phyloP scores from a whole-genome alignment of 2,329 filamentous ascomycete species.

The Aspergillus terreus region DNA sequence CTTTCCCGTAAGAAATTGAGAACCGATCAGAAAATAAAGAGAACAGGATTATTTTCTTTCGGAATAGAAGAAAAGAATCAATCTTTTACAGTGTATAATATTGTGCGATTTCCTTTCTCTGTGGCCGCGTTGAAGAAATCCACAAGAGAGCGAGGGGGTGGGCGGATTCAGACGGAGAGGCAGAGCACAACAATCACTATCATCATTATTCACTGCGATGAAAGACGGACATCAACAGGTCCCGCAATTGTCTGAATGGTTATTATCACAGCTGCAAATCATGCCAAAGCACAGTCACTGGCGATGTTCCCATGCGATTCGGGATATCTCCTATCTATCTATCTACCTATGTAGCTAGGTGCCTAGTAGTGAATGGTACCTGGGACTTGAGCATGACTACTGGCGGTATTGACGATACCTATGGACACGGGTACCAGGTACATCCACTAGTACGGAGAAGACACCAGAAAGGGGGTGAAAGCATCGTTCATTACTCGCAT shows the following conservation, averaged over 20 bases:
- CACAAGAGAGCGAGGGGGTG: not conserved
- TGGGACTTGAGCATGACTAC: too few species aligned
- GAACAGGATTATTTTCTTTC: too few species aligned
- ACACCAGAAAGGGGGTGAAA: not conserved
- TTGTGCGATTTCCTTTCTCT: not conserved
- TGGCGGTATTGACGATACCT: not conserved
- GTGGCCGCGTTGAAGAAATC: not conserved
- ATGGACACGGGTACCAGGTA: not conserved
- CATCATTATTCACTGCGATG: too few species aligned
- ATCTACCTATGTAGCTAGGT: too few species aligned
- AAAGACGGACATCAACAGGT: too few species aligned
- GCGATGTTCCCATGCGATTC: not conserved
- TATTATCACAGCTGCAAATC: slow-evolving; percentile 20
- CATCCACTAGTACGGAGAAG: not conserved
- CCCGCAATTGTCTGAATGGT: slow-evolving; percentile 6
- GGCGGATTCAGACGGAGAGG: not conserved
- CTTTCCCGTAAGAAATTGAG: too few species aligned
- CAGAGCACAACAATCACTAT: too few species aligned
- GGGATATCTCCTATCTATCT: too few species aligned
- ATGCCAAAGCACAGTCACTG: slow-evolving; percentile 9
- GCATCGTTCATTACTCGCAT: not conserved
- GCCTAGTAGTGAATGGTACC: too few species aligned
- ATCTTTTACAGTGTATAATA: too few species aligned
- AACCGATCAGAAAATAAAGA: too few species aligned
- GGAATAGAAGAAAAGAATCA: too few species aligned